phyloP scores from a whole-genome alignment of 495 filamentous ascomycete genomes.

The Amphirosellinia nigrospora region DNA sequence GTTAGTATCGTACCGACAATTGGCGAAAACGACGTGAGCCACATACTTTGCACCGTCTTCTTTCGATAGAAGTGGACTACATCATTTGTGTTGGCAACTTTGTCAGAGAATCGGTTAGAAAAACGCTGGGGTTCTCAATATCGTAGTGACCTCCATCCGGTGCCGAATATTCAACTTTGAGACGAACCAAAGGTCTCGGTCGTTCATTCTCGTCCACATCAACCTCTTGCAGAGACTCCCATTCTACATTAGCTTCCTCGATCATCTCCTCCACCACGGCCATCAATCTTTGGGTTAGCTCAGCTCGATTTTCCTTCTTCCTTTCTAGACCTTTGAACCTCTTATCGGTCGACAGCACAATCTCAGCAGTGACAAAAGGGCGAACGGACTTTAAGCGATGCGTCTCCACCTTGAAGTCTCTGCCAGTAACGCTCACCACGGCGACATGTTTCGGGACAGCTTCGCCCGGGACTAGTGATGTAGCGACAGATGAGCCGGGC shows the following conservation, averaged over 20 bases:
- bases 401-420: constrained; percentile 79
- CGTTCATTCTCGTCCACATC: constrained; percentile 62
- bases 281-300: constrained; percentile 78
- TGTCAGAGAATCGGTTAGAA: constrained; percentile 88
- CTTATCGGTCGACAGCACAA: constrained; percentile 76
- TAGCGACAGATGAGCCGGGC: constrained; percentile 94
- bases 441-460: constrained; percentile 90
- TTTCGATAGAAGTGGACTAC: constrained; percentile 93
- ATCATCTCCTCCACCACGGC: constrained; percentile 84
- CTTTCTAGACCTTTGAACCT: constrained; percentile 77
- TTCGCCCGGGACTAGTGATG: constrained; percentile 88
- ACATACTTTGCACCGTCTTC: constrained; percentile 61
- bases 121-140: constrained; percentile 96
- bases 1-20: constrained; percentile 27
- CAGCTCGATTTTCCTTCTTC: constrained; percentile 79
- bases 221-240: constrained; percentile 72
- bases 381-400: constrained; percentile 86
- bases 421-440: constrained; percentile 82
- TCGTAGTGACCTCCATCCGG: constrained; percentile 88
- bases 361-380: constrained; percentile 87
- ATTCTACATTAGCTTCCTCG: constrained; percentile 78
- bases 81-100: constrained; percentile 92
- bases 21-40: not conserved
- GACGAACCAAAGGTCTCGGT: constrained; percentile 82
- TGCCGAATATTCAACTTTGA: constrained; percentile 89